Evolutionary conservation across 495 filamentous ascomycete species (phyloP), one percentile per base, ranked within the genome.

Genomic region (Echria macrotheca): DNA sequence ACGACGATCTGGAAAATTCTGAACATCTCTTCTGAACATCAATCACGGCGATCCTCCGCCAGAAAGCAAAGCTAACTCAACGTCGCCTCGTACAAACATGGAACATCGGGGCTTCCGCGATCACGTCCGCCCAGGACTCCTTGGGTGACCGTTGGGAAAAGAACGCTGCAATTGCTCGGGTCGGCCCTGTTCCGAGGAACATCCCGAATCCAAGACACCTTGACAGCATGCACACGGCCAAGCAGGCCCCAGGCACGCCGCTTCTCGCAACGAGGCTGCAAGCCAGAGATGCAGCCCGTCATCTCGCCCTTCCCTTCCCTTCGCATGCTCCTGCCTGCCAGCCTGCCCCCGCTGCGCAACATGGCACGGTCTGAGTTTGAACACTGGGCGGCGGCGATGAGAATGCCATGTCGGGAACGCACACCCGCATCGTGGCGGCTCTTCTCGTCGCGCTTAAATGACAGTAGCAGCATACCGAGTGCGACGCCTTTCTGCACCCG

Each of bases 161-260:
- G 28, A 31, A 6, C 12, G 28, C 12, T 12, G 12, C 28, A n/a
- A n/a, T n/a, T n/a, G n/a, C n/a, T 21, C 35, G 46, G 46, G 33
- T 40, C 46, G 46, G 46, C 35, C 28, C n/a, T 23, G 23, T 48
- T 38, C 46, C 46, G 46, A 40, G 25, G 42, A 39, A 32, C 17
- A 44, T 44, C 25, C 42, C 42, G 42, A 15, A 44, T 29, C 24
- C 26, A 39, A 26, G 25, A 44, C 23, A 28, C 24, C 26, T 28
- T 32, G 38, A 41, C 17, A 44, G 42, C 12, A 32, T 10, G 42
- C 38, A 18, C n/a, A 39, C 10, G 36, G 3, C 36, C 12, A 12
- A 15, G 36, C 36, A 39, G 18, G 18, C 38, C 7, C 38, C 38
- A 41, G 18, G 38, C 38, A 25, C 38, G 4, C 7, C 38, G 10